Evolutionary conservation across 1,284 basidiomycete species (phyloP), one percentile per base, ranked within the genome.

Genomic region (Tetrapyrgos nigripes): DNA sequence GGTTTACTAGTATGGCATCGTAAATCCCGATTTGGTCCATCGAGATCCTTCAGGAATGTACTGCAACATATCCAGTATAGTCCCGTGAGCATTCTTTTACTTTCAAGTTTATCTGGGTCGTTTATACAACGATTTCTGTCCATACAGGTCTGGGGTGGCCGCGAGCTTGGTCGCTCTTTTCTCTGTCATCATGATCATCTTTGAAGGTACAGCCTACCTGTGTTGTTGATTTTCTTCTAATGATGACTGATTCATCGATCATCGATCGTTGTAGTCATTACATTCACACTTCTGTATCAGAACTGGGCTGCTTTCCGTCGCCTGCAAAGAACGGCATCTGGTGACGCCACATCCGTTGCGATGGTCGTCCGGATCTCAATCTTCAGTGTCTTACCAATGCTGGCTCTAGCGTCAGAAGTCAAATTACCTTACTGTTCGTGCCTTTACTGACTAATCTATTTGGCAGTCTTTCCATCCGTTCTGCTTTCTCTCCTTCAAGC

Each of bases 1-100:
- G 19, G 9, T 31, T 4, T 21, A 8, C 5, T 23, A 55, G 53
- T 35, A 29, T 26, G 53, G 53, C n/a, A 13, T 33, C 4, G 10
- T 33, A 6, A 19, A 33, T 17, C 40, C 28, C 5, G 14, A 14
- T 2, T n/a, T 9, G 3, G 44, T 55, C 4, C 26, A 46, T 28
- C 23, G 53, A 6, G 44, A 45, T 21, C 2, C 53, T 5, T 21
- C 21, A 19, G 29, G 40, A 23, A 55, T 55, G 44, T 47, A 31
- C 26, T 47, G 53, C 24, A 19, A 31, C n/a, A 45, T 55, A 23
- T 31, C 24, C 17, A 17, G 14, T 17, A 26, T 26, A 3, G 5
- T 31, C 17, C 43, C 53, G 53, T 55, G 26, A 46, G 53, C 26
- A 19, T 47, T 28, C n/a, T 46, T 43, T 37, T n/a, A n/a, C n/a